phyloP scores from a whole-genome alignment of 768 basidiomycete species.

The Rhizopogon vinicolor region DNA sequence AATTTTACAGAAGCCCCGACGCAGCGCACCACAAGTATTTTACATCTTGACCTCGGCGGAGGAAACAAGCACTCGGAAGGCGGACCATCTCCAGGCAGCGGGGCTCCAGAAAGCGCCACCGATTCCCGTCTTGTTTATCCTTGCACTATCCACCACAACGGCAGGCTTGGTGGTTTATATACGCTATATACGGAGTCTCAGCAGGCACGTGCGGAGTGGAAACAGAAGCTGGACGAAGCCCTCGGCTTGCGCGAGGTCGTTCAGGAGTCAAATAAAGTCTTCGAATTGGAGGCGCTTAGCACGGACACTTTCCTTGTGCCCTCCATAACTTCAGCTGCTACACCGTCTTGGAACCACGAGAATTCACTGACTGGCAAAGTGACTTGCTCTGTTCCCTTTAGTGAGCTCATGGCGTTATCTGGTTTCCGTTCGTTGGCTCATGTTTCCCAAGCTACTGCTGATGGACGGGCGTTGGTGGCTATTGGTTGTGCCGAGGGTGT shows the following conservation, averaged over 20 bases:
- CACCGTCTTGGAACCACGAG: slow-evolving; percentile 64
- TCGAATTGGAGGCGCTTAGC: slow-evolving; percentile 88
- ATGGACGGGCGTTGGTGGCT: slow-evolving; percentile 83
- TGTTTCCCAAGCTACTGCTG: slow-evolving; percentile 58
- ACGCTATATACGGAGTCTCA: no score
- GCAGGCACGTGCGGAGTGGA: no score
- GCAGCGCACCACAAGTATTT: no score
- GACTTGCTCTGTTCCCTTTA: slow-evolving; percentile 93
- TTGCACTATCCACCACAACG: no score
- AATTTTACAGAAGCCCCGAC: no score
- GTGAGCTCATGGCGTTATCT: slow-evolving; percentile 30
- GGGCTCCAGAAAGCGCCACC: no score
- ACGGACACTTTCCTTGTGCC: slow-evolving; percentile 85
- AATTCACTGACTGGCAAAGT: slow-evolving; percentile 77
- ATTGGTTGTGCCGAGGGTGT: slow-evolving; percentile 95
- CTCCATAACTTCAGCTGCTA: slow-evolving; percentile 40
- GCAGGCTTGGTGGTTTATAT: no score
- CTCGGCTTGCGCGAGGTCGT: slow-evolving; percentile 79
- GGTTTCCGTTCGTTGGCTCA: slow-evolving; percentile 1
- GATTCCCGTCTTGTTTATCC: no score
- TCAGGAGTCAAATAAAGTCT: slow-evolving; percentile 92
- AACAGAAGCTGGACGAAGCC: no score
- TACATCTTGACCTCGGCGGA: no score
- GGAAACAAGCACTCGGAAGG: no score
- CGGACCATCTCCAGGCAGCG: no score